Evolutionary conservation across 2,329 filamentous ascomycete genomes (phyloP).

Genomic region (Annulohypoxylon truncatum): DNA sequence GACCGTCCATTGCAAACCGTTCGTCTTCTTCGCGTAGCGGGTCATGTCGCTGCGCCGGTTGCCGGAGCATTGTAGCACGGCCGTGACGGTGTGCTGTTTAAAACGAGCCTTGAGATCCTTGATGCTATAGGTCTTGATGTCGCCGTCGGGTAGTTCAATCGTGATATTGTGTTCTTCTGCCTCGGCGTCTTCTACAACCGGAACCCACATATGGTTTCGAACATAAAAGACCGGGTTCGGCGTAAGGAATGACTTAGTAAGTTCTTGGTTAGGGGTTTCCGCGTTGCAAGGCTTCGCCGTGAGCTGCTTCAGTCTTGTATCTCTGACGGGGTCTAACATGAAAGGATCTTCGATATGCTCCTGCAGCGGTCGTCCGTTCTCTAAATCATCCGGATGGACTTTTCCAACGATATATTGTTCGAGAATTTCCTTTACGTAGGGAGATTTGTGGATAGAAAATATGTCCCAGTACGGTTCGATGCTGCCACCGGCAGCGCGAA

Average conservation of each 20-base stretch:
- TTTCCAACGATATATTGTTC: constrained; percentile 73
- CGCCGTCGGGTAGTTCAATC: constrained; percentile 58
- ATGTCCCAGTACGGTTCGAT: constrained; percentile 78
- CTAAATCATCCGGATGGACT: constrained; percentile 68
- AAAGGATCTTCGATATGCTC: constrained; percentile 70
- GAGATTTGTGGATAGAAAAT: constrained; percentile 74
- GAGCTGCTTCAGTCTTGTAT: constrained; percentile 54
- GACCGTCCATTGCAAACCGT: constrained; percentile 60
- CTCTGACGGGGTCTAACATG: constrained; percentile 55
- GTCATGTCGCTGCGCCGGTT: constrained; percentile 61
- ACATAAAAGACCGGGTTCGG: constrained; percentile 59
- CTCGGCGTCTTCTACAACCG: constrained; percentile 50
- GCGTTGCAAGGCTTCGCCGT: constrained; percentile 62
- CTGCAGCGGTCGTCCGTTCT: constrained; percentile 65
- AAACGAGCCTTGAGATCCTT: constrained; percentile 59
- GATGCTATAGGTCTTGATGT: constrained; percentile 55
- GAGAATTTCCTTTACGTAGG: constrained; percentile 73
- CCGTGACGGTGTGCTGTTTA: constrained; percentile 56
- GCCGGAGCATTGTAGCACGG: constrained; percentile 61
- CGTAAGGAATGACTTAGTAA: constrained; percentile 58
- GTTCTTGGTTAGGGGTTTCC: constrained; percentile 57
- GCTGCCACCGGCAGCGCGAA: constrained; percentile 71
- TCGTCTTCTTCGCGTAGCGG: constrained; percentile 55
- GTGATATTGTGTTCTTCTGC: constrained; percentile 53
- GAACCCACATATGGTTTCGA: constrained; percentile 62